These are phyloP conservation scores for Aristolochia fimbriata DNA, from an alignment of 164 flowering plant species.

Conservation along the genomic window DNA sequence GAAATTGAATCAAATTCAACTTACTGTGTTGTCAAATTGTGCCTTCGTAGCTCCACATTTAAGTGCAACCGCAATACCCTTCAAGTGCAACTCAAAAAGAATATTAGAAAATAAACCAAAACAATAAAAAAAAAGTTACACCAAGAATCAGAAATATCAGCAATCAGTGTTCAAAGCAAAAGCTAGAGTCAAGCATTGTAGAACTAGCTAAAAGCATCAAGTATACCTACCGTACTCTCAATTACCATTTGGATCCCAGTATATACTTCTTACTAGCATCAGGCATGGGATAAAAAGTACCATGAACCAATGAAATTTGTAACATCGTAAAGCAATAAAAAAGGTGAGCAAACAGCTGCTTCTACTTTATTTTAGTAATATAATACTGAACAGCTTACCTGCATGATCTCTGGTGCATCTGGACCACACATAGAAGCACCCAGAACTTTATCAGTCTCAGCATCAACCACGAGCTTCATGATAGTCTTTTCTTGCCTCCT, in stretches of 20 bases:
- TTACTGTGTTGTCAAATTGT: constrained; percentile 92
- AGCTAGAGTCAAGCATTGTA: too few relatives aligned
- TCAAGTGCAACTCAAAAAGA: constrained; percentile 4
- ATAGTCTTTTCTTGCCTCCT: constrained; percentile 85
- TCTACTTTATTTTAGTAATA: not conserved
- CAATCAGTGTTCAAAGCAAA: too few relatives aligned
- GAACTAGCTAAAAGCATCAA: too few relatives aligned
- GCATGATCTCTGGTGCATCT: constrained; percentile 95
- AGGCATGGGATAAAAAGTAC: too few relatives aligned
- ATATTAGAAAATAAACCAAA: not conserved
- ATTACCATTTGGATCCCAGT: too few relatives aligned
- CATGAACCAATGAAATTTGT: too few relatives aligned
- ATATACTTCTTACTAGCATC: too few relatives aligned
- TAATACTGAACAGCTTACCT: constrained; percentile 34
- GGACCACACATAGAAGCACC: constrained; percentile 99
- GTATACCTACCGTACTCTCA: too few relatives aligned
- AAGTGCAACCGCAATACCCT: constrained; percentile 93
- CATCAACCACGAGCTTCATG: constrained; percentile 93
- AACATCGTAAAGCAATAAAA: not conserved
- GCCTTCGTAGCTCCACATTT: constrained; percentile 97
- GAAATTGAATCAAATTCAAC: constrained; percentile 3
- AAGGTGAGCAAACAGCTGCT: not conserved
- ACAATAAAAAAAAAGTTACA: not conserved
- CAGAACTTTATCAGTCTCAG: constrained; percentile 76
- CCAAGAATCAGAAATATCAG: not conserved